Base-by-base conservation (phyloP, 345 rosid species). In the Linum lewisii region DNA sequence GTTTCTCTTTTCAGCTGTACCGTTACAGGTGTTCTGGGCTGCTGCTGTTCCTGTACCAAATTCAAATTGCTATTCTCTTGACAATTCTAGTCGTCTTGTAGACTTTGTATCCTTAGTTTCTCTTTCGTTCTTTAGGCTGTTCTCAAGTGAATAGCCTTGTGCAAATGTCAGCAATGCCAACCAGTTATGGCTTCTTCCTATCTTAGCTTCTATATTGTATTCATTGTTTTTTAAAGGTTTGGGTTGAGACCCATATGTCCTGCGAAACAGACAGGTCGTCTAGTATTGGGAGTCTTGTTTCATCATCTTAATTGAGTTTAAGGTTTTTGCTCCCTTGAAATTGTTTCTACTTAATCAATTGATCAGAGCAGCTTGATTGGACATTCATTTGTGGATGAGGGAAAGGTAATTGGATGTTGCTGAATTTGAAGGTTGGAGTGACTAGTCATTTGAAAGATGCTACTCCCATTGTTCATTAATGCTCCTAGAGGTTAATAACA, bases 41-140 rank as follows among this genome's bases (percentile, higher is more conserved):
- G 75, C 63, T 14, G 74, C 91, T 34, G 77, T 85, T 36, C 78
- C 69, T 19, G 81, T 78, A 1, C 99, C 97, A 0, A 76, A 66
- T 52, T 83, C 95, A 51, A 76, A 67, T 63, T 93, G 97, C 85
- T 89, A 93, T 55, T 85, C 79, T 70, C 54, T 93, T 29, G 97
- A 87, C 74, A 87, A 85, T 79, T 77, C 97, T 26, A 93, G 99
- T 68, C 94, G 75, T 54, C 82, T 93, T 73, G 75, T 87, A 32
- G 99, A 93, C 63, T 93, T 93, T 59, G 99, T 93, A 93, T 93
- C 99, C 95, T 78, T 42, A 62, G 62, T 59, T 58, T 21, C 16
- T 9, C 14, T 29, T 29, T 54, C 5, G 8, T 13, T 57, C 20
- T 52, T 24, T 23, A 7, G 50, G n/a, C 52, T 36, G 18, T 26